Percentiles rank a stretch among this genome's conserved stretches.
phyloP scores from a whole-genome alignment of 306 rosid species.

The Vigna nakashimae region DNA sequence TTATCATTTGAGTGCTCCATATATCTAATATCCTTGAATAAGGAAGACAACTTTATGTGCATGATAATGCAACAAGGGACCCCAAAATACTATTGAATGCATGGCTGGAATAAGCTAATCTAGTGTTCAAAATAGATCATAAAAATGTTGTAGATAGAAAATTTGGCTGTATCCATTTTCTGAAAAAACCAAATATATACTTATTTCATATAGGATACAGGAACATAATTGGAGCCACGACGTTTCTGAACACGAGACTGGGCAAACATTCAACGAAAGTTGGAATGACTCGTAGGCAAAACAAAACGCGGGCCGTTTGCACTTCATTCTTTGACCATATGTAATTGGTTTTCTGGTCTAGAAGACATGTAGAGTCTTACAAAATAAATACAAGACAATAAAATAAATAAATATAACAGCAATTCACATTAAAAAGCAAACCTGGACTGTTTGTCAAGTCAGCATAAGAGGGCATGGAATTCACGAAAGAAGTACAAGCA shows the following conservation, averaged over 20 bases:
- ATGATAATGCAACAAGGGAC: constrained; percentile 27
- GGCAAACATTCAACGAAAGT: constrained; percentile 79
- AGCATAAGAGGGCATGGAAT: constrained; percentile 77
- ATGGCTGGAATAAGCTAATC: not conserved
- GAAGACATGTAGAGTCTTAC: constrained; percentile 28
- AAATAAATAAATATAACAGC: not conserved
- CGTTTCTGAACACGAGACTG: constrained; percentile 60
- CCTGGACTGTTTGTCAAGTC: constrained; percentile 82
- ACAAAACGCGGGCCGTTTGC: constrained; percentile 85
- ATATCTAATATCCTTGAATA: constrained; percentile 67
- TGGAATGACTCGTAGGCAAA: constrained; percentile 83
- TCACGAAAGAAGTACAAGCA: constrained; percentile 67
- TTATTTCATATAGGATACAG: constrained; percentile 75
- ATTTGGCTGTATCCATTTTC: not conserved
- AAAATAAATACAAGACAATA: constrained; percentile 20
- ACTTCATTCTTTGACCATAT: constrained; percentile 84
- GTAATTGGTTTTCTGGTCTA: constrained; percentile 60
- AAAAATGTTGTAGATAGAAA: constrained; percentile 22
- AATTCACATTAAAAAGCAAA: constrained; percentile 36
- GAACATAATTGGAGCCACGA: constrained; percentile 81
- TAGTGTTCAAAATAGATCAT: constrained; percentile 1
- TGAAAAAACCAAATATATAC: constrained; percentile 2
- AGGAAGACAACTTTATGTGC: constrained; percentile 47
- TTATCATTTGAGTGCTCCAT: constrained; percentile 87
- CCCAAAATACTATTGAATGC: constrained; percentile 30